These are phyloP conservation scores for Tausonia pullulans DNA, from an alignment of 1,284 basidiomycete species.

Conservation along the genomic window DNA sequence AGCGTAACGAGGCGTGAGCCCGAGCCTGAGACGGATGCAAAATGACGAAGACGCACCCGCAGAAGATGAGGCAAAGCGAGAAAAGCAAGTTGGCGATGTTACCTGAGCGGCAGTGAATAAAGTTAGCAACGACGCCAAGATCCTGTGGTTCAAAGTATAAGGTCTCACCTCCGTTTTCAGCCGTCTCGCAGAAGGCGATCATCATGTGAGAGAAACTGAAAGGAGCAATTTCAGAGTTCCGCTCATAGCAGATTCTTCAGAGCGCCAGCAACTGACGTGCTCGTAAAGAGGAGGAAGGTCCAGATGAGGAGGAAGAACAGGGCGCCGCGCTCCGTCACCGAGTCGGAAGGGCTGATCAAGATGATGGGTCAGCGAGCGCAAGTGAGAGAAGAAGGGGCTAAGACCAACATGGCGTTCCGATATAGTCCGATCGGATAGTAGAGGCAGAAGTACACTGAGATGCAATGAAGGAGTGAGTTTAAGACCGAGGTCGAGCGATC, in stretches of 20 bases:
- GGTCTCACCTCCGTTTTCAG: constrained; percentile 32
- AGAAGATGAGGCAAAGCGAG: constrained; percentile 37
- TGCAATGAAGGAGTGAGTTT: constrained; percentile 15
- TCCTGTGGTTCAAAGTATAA: neutral
- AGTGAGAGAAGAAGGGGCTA: neutral
- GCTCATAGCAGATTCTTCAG: neutral
- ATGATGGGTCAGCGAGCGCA: neutral
- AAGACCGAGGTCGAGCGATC: neutral
- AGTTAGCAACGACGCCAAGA: too few species aligned
- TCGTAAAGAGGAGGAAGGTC: constrained; percentile 33
- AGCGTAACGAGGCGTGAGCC: too few species aligned
- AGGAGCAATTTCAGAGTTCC: neutral
- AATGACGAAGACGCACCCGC: constrained; percentile 22
- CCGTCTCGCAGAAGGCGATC: constrained; percentile 31
- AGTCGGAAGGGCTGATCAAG: constrained; percentile 21
- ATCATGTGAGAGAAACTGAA: constrained; percentile 24
- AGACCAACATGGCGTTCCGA: constrained; percentile 26
- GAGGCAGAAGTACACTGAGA: constrained; percentile 35
- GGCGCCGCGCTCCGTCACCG: constrained; percentile 28
- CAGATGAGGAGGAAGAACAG: constrained; percentile 32
- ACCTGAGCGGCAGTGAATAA: neutral
- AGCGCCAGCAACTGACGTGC: constrained; percentile 10
- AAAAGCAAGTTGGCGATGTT: constrained; percentile 37
- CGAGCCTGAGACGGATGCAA: constrained; percentile 34
- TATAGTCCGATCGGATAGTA: constrained; percentile 37